Evolutionary conservation across 306 rosid genomes (phyloP).

Genomic region (Datisca glomerata): DNA sequence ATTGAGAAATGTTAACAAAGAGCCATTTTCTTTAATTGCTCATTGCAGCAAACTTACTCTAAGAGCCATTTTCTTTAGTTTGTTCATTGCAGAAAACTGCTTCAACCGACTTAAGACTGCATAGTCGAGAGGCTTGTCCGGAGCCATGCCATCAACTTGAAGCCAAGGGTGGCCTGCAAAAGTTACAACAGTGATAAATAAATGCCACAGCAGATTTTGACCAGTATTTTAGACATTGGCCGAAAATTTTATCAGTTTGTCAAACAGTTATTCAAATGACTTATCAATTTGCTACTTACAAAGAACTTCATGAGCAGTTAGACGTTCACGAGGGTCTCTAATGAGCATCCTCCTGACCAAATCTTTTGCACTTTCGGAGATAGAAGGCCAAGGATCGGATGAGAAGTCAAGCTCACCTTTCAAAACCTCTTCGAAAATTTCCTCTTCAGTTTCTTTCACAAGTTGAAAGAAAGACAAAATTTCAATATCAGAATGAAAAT

Average conservation of each 20-base stretch:
- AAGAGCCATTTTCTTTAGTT: constrained; percentile 86
- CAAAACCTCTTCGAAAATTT: constrained; percentile 65
- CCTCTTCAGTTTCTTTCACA: constrained; percentile 48
- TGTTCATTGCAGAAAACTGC: constrained; percentile 82
- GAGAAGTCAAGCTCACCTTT: constrained; percentile 49
- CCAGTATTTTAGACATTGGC: not conserved
- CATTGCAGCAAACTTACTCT: constrained; percentile 42
- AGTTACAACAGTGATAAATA: constrained; percentile 12
- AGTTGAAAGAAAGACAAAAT: constrained; percentile 4
- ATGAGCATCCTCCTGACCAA: constrained; percentile 64
- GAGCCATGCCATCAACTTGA: constrained; percentile 71
- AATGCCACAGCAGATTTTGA: not conserved
- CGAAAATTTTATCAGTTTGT: not conserved
- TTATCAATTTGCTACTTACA: constrained; percentile 32
- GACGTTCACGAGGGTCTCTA: constrained; percentile 60
- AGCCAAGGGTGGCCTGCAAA: constrained; percentile 89
- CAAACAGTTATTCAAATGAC: too few species aligned
- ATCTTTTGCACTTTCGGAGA: constrained; percentile 78
- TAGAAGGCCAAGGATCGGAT: constrained; percentile 78
- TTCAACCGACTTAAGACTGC: constrained; percentile 83
- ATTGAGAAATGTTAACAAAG: too few species aligned
- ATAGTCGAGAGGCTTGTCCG: constrained; percentile 79
- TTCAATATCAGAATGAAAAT: not conserved
- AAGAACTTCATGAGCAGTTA: constrained; percentile 62
- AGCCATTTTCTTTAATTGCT: too few species aligned